A percentile compares a stretch with the other conserved stretches of the same genome.
These are phyloP conservation scores for Arthrinium puccinioides DNA, from an alignment of 2,329 filamentous ascomycete genomes.

Conservation along the genomic window DNA sequence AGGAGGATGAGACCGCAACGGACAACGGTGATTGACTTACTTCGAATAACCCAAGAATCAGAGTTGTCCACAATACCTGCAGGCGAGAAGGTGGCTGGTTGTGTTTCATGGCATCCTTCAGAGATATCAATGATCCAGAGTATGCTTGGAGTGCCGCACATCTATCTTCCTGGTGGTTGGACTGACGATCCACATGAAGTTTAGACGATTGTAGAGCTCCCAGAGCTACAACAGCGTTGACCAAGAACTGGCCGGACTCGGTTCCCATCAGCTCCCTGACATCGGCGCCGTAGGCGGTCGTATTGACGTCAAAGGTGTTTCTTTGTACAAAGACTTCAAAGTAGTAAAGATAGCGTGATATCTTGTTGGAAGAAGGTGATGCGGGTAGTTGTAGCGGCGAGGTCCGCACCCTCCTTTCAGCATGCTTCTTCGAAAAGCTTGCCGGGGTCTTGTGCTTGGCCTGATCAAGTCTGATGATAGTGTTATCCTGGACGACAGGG, in stretches of 20 bases:
- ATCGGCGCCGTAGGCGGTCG: neutral
- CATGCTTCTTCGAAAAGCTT: neutral
- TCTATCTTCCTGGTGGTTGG: neutral
- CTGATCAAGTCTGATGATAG: constrained; percentile 1
- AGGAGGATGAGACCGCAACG: neutral
- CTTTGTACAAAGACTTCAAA: constrained; percentile 4
- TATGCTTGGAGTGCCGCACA: constrained; percentile 1
- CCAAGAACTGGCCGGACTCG: neutral
- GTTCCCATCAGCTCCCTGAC: neutral
- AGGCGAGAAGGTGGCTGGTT: neutral
- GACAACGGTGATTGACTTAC: neutral
- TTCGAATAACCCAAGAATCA: constrained; percentile 6
- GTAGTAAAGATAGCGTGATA: constrained; percentile 1
- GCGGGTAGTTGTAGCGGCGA: neutral
- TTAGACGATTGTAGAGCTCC: neutral
- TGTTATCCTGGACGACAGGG: neutral
- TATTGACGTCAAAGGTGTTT: constrained; percentile 1
- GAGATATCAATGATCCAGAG: neutral
- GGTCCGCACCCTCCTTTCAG: too few species aligned
- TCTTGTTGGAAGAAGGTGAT: neutral
- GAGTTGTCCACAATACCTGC: constrained; percentile 6
- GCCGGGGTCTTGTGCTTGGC: constrained; percentile 3
- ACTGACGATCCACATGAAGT: neutral
- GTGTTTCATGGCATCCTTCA: neutral
- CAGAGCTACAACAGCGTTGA: constrained; percentile 1